Evolutionary conservation across 2,329 filamentous ascomycete species (phyloP).

Genomic region (Leptodontidium sp.): DNA sequence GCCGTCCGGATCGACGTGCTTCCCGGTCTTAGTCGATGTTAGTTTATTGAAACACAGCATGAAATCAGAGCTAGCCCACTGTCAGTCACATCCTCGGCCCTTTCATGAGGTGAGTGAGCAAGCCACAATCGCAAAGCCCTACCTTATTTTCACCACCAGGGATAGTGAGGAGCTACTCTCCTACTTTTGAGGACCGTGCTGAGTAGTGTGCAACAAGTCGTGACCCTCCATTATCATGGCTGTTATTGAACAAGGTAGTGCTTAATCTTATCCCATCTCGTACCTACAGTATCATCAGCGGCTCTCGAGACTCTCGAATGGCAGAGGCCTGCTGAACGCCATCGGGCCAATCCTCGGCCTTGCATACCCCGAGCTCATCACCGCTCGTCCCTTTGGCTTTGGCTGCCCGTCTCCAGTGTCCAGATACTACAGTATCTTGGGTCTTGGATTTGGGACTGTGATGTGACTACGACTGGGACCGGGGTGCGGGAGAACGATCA

Average conservation of each 20-base stretch:
- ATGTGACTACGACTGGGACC: neutral
- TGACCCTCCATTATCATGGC: constrained; percentile 11
- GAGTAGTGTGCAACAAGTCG: too few species aligned
- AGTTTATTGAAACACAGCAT: constrained; percentile 12
- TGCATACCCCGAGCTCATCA: neutral
- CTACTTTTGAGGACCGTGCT: constrained; percentile 8
- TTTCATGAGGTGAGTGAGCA: constrained; percentile 11
- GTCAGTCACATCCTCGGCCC: constrained; percentile 4
- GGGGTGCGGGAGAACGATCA: neutral
- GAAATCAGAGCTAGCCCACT: neutral
- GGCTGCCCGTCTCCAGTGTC: neutral
- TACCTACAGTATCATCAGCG: neutral
- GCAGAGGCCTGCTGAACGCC: constrained; percentile 5
- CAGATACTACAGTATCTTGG: neutral
- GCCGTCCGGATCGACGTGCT: constrained; percentile 30
- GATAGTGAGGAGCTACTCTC: neutral
- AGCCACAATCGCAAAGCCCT: constrained; percentile 32
- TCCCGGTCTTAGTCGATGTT: constrained; percentile 24
- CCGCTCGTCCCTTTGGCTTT: neutral
- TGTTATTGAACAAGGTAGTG: neutral
- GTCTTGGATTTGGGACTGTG: neutral
- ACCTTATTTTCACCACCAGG: constrained; percentile 37
- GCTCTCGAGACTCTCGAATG: constrained; percentile 2
- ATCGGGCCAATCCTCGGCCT: constrained; percentile 14
- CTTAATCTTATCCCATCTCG: too few species aligned